Conservation (phyloP, 345 rosid genomes). For the Lepidium didymum region DNA sequence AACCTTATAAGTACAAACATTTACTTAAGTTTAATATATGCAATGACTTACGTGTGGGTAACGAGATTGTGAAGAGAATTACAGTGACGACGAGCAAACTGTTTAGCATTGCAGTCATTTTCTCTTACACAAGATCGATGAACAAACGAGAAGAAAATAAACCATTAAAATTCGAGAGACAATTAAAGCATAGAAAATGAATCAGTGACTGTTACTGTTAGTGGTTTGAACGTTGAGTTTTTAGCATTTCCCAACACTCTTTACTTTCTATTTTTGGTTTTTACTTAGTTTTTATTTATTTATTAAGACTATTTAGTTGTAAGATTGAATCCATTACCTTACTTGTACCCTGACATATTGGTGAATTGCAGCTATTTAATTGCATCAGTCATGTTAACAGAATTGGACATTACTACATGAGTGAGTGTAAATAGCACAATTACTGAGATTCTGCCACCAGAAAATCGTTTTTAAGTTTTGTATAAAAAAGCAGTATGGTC, state of each 20-base stretch:
- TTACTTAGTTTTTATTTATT: neutral
- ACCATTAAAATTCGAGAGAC: neutral
- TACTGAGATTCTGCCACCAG: neutral
- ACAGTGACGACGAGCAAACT: conserved; percentile 15
- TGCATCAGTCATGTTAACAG: neutral
- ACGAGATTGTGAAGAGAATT: conserved; percentile 24
- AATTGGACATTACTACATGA: neutral
- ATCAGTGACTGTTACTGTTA: conserved; percentile 10
- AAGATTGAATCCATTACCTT: neutral
- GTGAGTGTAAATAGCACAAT: neutral
- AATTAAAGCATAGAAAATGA: conserved; percentile 3
- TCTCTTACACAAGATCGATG: neutral
- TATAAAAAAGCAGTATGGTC: neutral
- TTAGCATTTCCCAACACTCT: conserved; percentile 4
- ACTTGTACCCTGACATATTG: neutral
- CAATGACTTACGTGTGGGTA: conserved; percentile 35
- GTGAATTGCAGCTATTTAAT: conserved; percentile 2
- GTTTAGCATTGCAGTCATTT: conserved; percentile 11
- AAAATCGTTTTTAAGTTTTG: neutral
- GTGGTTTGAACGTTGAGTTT: conserved; percentile 1
- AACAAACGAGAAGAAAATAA: neutral
- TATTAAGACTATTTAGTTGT: conserved; percentile 2
- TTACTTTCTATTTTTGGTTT: conserved; percentile 16
- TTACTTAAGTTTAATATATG: neutral
- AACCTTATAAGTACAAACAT: neutral